Evolutionary conservation across 1,284 basidiomycete genomes (phyloP).

Genomic region (Polyporus tsugae): DNA sequence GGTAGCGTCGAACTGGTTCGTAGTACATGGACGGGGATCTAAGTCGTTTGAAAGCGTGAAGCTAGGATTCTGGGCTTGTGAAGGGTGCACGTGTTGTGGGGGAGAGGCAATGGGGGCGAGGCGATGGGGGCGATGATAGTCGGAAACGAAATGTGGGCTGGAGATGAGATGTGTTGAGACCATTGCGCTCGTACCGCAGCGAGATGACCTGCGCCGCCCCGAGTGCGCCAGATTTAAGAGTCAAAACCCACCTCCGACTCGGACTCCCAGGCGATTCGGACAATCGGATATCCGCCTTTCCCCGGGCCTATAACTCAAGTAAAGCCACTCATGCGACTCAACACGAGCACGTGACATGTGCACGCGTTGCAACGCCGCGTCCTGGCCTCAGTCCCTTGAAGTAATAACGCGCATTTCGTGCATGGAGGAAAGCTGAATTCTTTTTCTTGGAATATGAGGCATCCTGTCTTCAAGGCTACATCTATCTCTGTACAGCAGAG

Average conservation of each 20-base stretch:
- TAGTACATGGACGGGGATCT: not conserved
- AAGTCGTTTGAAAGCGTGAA: not conserved
- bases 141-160: too few species aligned
- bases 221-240: constrained; percentile 1
- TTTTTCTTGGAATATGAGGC: too few species aligned
- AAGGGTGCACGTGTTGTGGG: constrained; percentile 7
- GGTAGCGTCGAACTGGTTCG: not conserved
- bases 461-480: too few species aligned
- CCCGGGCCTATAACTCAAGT: too few species aligned
- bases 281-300: too few species aligned
- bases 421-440: too few species aligned
- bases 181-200: constrained; percentile 5
- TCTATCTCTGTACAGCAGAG: too few species aligned
- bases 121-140: not conserved
- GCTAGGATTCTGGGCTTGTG: constrained; percentile 2
- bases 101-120: not conserved
- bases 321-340: not conserved
- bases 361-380: not conserved
- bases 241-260: not conserved
- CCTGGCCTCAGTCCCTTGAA: too few species aligned
- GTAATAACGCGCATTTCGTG: not conserved
- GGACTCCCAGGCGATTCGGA: not conserved
- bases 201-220: not conserved
- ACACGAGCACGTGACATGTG: not conserved
- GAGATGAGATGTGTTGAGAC: not conserved